A percentile compares a stretch with the other conserved stretches of the same genome.
Evolutionary conservation across 345 rosid genomes (phyloP).

Genomic region (Salix brachista): DNA sequence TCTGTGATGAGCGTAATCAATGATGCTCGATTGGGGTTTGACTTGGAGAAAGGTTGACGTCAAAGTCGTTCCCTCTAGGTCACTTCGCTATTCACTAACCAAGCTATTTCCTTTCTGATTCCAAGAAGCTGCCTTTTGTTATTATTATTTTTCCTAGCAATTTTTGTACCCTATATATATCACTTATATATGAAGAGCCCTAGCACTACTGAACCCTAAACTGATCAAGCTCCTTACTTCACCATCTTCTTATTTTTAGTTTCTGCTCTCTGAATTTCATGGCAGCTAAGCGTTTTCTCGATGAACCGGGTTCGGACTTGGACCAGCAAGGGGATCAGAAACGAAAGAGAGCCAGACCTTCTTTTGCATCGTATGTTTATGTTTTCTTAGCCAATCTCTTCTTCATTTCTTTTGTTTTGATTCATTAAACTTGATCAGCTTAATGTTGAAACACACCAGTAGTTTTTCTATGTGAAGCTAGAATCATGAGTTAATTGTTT

Average conservation of each 20-base stretch:
- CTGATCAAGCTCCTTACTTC: neutral
- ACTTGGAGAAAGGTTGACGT: conserved; percentile 35
- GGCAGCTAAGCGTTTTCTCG: conserved; percentile 57
- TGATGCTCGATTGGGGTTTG: neutral
- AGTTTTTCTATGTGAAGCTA: neutral
- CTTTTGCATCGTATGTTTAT: conserved; percentile 67
- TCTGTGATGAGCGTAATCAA: neutral
- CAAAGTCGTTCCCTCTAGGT: conserved; percentile 34
- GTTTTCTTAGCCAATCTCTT: neutral
- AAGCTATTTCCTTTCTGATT: conserved; percentile 34
- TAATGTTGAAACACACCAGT: neutral
- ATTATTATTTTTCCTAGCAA: neutral
- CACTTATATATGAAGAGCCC: neutral
- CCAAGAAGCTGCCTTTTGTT: conserved; percentile 36
- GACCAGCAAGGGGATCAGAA: conserved; percentile 45
- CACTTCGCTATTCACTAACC: conserved; percentile 10
- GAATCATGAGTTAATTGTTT: neutral
- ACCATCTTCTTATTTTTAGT: too few species aligned
- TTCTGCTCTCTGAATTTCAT: conserved; percentile 18
- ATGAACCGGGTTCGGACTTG: conserved; percentile 38
- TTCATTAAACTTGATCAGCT: neutral
- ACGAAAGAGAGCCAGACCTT: conserved; percentile 44
- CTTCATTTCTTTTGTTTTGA: neutral
- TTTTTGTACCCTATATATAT: neutral
- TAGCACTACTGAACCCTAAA: neutral